Evolutionary conservation across 768 basidiomycete genomes (phyloP), one percentile per base, ranked within the genome.

Genomic region (Lyophyllum atratum): DNA sequence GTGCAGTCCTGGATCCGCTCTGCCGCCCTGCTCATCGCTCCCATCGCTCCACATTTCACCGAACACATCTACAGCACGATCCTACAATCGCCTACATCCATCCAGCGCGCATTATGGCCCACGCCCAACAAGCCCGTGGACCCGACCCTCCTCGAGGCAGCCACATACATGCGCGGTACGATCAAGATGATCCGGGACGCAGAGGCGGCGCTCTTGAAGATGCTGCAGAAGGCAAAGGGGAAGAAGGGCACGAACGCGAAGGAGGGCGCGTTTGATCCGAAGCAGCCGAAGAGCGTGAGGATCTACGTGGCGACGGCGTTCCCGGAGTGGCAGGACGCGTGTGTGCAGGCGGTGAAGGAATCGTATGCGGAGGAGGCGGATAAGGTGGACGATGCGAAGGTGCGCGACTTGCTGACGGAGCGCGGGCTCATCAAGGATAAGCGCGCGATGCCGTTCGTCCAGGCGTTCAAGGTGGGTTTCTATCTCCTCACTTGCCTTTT

Each of bases 381-480:
- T 56, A 82, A 79, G 63, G 88, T 98, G 31, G 92, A 99, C 67
- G 95, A 98, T 68, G 85, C 75, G 34, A 87, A 86, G 70, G 84
- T 95, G 49, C 82, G 87, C 70, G 77, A 85, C 64, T 63, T 83
- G 62, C 69, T 98, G 69, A 80, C 80, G 9, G 79, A 84, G 68
- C 80, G 78, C 21, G 94, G 92, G 4, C 69, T 98, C 70, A 87
- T 95, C 75, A 98, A 97, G 81, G 94, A 98, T 76, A 98, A 98
- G 79, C 85, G 87, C 42, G 83, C 83, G 40, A 98, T 98, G 96
- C 95, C 95, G 6, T 98, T 96, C 74, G 85, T 95, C 45, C 92
- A 96, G 57, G 75, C 80, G 28, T 91, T 98, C 86, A 95, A 97
- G 87, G 96, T 95, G 51, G 34, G 79, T 62, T 8, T 24, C 40